Base-by-base conservation (phyloP, 768 basidiomycete species). In the Psilocybe cubensis region DNA sequence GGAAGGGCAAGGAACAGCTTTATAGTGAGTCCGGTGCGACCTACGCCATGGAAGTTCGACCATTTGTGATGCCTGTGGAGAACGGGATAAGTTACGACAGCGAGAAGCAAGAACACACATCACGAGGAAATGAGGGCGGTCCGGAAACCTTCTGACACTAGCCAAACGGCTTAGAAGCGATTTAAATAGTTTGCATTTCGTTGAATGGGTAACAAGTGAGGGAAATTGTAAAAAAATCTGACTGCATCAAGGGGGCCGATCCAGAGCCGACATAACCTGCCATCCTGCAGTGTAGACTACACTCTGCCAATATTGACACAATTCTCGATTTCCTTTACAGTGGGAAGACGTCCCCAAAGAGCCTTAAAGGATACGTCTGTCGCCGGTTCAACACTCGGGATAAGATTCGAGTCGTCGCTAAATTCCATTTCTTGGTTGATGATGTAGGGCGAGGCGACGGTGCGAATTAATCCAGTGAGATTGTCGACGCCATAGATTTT, bases 331-430 rank as follows among this genome's bases (percentile, higher is more conserved):
- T 58, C 44, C 9, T 53, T 57, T 20, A 56, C 50, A 18, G 57
- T 56, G 0, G 60, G 63, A 21, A 33, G 47, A 46, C 56, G 58
- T 41, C 49, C 54, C 63, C 63, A 64, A 21, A 64, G 29, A 6
- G 56, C 43, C 54, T 53, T 50, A 56, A 58, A 64, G 24, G 63
- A 61, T 11, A 43, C 21, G 50, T 53, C 35, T 11, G 57, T 49
- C 42, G 61, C 29, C 18, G 45, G 28, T 24, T 61, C 60, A 23
- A 55, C 25, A 35, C 59, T 64, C 23, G 59, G 54, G 14, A 61
- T 48, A 18, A 63, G 52, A 3, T 40, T 56, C 25, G 28, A 20
- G 11, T 43, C 35, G 11, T 50, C 44, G 9, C 56, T 55, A 17
- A 61, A 27, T 50, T 64, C 63, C 5, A 64, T 41, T 49, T 63